These are phyloP conservation scores for Mycena leptocephala DNA, from an alignment of 768 basidiomycete species.

Conservation along the genomic window DNA sequence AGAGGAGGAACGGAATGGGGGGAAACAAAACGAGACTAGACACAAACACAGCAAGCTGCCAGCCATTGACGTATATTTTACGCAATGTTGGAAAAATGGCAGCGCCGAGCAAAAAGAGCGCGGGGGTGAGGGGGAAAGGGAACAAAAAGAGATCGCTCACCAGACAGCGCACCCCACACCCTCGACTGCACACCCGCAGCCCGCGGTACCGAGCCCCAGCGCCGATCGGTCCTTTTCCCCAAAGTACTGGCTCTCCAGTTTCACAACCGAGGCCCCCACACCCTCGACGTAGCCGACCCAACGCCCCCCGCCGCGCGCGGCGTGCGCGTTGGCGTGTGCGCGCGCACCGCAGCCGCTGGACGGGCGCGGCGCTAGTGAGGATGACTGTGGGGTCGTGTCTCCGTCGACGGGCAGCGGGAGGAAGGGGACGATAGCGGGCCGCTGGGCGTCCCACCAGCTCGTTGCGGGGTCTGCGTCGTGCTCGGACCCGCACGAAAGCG, in stretches of 20 bases:
- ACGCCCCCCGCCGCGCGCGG: background rate
- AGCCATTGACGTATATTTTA: constrained; percentile 17
- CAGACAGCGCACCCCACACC: constrained; percentile 18
- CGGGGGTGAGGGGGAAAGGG: too few species aligned
- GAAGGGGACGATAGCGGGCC: background rate
- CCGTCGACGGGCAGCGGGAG: background rate
- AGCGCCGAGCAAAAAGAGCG: background rate
- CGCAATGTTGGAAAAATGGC: background rate
- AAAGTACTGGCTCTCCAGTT: constrained; percentile 14
- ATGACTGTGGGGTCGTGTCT: background rate
- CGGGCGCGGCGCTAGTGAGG: background rate
- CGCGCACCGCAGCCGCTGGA: constrained; percentile 12
- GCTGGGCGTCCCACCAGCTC: constrained; percentile 10
- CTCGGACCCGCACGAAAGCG: background rate
- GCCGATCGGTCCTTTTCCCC: background rate
- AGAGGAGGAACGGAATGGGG: background rate
- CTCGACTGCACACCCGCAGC: constrained; percentile 5
- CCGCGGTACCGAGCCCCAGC: constrained; percentile 1
- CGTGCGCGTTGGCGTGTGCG: background rate
- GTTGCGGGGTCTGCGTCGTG: background rate
- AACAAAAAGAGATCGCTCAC: background rate
- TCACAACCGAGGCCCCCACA: constrained; percentile 4
- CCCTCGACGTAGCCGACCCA: constrained; percentile 10
- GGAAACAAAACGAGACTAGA: background rate
- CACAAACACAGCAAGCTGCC: background rate